These are phyloP conservation scores for Allium cepa DNA, from an alignment of 106 monocot genomes.

Conservation along the genomic window DNA sequence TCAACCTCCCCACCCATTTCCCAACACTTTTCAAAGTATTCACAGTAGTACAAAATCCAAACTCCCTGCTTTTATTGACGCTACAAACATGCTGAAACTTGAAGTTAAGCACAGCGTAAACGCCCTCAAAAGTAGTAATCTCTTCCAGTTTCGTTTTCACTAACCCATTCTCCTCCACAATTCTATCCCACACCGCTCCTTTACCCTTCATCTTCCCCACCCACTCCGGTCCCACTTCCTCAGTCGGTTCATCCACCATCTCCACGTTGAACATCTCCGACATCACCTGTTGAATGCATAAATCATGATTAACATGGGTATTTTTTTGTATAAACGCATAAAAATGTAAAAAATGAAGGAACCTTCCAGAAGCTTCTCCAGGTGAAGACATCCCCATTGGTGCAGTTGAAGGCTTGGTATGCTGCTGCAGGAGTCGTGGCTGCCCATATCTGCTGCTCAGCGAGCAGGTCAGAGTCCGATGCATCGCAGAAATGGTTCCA, in stretches of 20 bases:
- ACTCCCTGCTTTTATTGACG: conserved; percentile 15
- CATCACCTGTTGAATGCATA: conserved; percentile 2
- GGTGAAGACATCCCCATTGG: conserved; percentile 7
- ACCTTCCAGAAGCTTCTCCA: conserved; percentile 9
- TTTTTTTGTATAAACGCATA: too few species aligned
- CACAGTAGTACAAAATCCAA: conserved; percentile 5
- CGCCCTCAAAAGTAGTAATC: conserved; percentile 4
- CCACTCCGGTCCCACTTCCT: not conserved
- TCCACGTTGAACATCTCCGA: conserved; percentile 2
- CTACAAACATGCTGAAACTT: conserved; percentile 12
- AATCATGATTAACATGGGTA: not conserved
- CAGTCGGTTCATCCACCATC: not conserved
- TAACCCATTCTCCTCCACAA: conserved; percentile 11
- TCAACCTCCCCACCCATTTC: conserved; percentile 10
- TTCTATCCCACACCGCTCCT: conserved; percentile 2
- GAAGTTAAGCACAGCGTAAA: conserved; percentile 2
- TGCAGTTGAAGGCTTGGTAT: conserved; percentile 2
- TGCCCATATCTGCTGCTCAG: conserved; percentile 2
- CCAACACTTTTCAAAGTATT: conserved; percentile 2
- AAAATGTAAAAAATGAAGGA: not conserved
- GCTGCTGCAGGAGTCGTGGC: not conserved
- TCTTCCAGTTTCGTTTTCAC: conserved; percentile 3
- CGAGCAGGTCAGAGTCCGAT: not conserved
- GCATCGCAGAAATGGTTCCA: conserved; percentile 7
- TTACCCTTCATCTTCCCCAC: conserved; percentile 11